These are phyloP conservation scores for Ampelocalamus luodianensis DNA, from an alignment of 176 grass and related monocot species.

Conservation along the genomic window DNA sequence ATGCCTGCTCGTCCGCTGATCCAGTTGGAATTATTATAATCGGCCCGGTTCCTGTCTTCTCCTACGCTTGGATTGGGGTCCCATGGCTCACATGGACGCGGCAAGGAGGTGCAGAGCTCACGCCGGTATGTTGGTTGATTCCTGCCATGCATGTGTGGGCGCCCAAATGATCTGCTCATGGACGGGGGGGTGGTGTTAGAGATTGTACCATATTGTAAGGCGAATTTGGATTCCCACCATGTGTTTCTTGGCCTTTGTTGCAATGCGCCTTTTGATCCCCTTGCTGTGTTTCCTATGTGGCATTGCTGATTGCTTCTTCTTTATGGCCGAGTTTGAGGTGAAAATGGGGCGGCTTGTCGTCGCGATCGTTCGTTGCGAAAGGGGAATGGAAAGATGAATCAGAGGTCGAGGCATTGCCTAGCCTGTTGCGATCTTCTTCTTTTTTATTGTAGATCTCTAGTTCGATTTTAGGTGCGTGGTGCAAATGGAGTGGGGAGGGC, in stretches of 20 bases:
- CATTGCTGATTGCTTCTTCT: conserved; percentile 6
- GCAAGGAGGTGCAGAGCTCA: conserved; percentile 39
- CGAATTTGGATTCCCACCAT: conserved; percentile 35
- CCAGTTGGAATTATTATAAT: conserved; percentile 1
- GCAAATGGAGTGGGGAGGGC: conserved; percentile 38
- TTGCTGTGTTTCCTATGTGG: conserved; percentile 11
- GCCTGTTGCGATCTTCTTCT: not conserved
- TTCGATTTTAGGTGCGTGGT: not conserved
- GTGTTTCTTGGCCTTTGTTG: conserved; percentile 22
- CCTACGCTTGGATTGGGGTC: conserved; percentile 20
- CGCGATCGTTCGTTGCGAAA: not conserved
- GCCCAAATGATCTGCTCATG: conserved; percentile 5
- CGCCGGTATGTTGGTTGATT: conserved; percentile 43
- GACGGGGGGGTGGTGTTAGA: not conserved
- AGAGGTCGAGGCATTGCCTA: conserved; percentile 1
- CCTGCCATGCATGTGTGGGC: conserved; percentile 34
- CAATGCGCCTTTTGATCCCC: not conserved
- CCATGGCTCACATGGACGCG: conserved; percentile 58
- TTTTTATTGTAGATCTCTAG: conserved; percentile 13
- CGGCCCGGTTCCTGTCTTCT: conserved; percentile 38
- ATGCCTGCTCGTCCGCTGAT: conserved; percentile 17
- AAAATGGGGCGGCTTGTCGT: conserved; percentile 31
- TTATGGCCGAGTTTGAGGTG: conserved; percentile 26
- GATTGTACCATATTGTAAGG: not conserved
- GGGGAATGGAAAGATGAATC: not conserved